Evolutionary conservation across 768 basidiomycete genomes (phyloP), one percentile per base, ranked within the genome.

Genomic region (Boletellus emodensis): DNA sequence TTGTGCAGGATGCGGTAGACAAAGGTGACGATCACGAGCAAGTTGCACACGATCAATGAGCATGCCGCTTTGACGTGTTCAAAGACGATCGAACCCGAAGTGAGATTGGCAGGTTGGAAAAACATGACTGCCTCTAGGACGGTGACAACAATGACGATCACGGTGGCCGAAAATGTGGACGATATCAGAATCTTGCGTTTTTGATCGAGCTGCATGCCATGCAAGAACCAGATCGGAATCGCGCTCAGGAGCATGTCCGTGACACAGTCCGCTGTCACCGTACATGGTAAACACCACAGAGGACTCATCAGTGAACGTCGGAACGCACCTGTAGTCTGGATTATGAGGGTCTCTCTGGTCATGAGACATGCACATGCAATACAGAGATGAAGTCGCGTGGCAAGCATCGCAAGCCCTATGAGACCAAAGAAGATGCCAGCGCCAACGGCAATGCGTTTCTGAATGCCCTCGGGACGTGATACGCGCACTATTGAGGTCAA

Each of bases 1-100:
- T 36, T 38, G 53, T 33, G 48, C 26, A 47, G 22, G 26, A 53
- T 6, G 33, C 59, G 55, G 36, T 59, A 66, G 22, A 55, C 30
- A 26, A 60, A 61, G 11, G 56, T 37, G 37, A 49, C 57, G 17
- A 61, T 60, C n/a, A 60, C 63, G 2, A 65, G 52, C 28, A 61
- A 20, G 45, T 66, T 63, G 44, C 64, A 65, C 14, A 64, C 53
- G 24, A 61, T 48, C 44, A 60, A 32, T n/a, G 55, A 49, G 34
- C 48, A 56, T 20, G 44, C 55, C 28, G 52, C 53, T 40, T 62
- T 62, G 49, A 65, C 47, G 11, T 66, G 60, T 11, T 49, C 65
- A 5, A 55, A 52, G 34, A 66, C 26, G 49, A 63, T 51, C 13
- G 51, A 44, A 17, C 54, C 55, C 3, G 55, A 50, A 3, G 48